Evolutionary conservation across 352 stramenopile genomes (phyloP).

Genomic region (Phytophthora pistaciae): DNA sequence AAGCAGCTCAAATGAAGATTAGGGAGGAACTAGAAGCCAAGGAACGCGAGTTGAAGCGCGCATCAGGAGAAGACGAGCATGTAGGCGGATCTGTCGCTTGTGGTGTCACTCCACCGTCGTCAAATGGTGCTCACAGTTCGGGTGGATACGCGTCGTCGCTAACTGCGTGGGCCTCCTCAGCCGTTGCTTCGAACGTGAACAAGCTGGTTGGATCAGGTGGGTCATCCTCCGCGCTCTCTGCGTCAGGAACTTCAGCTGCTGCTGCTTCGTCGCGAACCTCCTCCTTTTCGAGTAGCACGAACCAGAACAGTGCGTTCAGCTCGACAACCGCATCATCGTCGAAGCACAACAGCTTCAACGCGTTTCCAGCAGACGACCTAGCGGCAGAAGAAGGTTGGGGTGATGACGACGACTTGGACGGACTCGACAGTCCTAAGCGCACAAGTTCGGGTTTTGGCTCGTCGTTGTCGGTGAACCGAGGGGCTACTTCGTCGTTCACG

Average conservation of each 20-base stretch:
- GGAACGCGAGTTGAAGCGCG: conserved; percentile 68
- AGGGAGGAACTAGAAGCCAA: conserved; percentile 71
- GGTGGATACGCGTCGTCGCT: conserved; percentile 73
- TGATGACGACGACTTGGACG: conserved; percentile 69
- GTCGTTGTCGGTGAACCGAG: conserved; percentile 38
- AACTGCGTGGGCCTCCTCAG: conserved; percentile 79
- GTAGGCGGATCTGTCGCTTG: conserved; percentile 14
- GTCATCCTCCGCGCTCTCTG: conserved; percentile 32
- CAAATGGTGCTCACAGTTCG: conserved; percentile 38
- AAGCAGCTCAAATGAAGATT: conserved; percentile 83
- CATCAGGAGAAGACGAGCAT: conserved; percentile 39
- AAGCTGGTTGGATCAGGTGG: conserved; percentile 67
- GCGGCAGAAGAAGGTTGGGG: conserved; percentile 70
- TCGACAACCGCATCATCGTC: conserved; percentile 27
- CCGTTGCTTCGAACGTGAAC: conserved; percentile 71
- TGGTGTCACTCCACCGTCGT: conserved; percentile 14
- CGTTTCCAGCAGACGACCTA: conserved; percentile 59
- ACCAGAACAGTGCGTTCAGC: conserved; percentile 21
- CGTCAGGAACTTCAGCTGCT: conserved; percentile 11
- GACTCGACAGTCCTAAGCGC: conserved; percentile 50
- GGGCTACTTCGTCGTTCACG: conserved; percentile 30
- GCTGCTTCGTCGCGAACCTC: conserved; percentile 38
- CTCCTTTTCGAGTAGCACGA: conserved; percentile 29
- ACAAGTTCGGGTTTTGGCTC: conserved; percentile 35
- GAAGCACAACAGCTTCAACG: conserved; percentile 38